phyloP scores from a whole-genome alignment of 169 alveolate genomes.

The Theileria sp. region DNA sequence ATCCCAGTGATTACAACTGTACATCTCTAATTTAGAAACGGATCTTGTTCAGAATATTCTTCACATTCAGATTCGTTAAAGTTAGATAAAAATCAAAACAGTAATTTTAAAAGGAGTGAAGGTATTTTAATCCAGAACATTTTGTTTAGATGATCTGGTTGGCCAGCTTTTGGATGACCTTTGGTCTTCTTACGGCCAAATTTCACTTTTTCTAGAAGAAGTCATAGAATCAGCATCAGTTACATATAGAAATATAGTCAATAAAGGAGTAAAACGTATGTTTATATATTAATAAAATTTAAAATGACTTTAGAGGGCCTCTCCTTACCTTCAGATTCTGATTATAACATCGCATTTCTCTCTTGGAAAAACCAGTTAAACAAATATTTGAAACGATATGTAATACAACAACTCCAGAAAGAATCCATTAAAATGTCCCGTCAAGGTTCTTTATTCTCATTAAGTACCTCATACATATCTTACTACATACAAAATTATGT shows the following conservation, averaged over 20 bases:
- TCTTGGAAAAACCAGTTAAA: slow-evolving; percentile 57
- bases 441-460: slow-evolving; percentile 33
- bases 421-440: slow-evolving; percentile 19
- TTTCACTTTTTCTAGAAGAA: slow-evolving; percentile 38
- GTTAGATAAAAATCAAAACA: neutral
- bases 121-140: slow-evolving; percentile 7
- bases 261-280: slow-evolving; percentile 51
- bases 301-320: slow-evolving; percentile 37
- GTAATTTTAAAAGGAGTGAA: slow-evolving; percentile 20
- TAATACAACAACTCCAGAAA: slow-evolving; percentile 7
- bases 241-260: slow-evolving; percentile 30
- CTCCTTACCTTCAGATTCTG: slow-evolving; percentile 31
- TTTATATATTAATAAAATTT: neutral
- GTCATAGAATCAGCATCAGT: slow-evolving; percentile 39
- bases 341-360: slow-evolving; percentile 22
- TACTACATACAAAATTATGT: neutral
- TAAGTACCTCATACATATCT: slow-evolving; percentile 3
- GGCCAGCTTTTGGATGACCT: slow-evolving; percentile 54
- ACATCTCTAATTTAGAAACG: neutral
- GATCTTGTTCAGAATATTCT: slow-evolving; percentile 2
- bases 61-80: neutral
- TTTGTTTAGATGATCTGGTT: slow-evolving; percentile 27
- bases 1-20: neutral
- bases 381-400: slow-evolving; percentile 24
- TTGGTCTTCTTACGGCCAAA: slow-evolving; percentile 37